Percentiles rank a stretch among this genome's conserved stretches.
Evolutionary conservation across 1,284 basidiomycete species (phyloP).

Genomic region (Leccinum ponderosum): DNA sequence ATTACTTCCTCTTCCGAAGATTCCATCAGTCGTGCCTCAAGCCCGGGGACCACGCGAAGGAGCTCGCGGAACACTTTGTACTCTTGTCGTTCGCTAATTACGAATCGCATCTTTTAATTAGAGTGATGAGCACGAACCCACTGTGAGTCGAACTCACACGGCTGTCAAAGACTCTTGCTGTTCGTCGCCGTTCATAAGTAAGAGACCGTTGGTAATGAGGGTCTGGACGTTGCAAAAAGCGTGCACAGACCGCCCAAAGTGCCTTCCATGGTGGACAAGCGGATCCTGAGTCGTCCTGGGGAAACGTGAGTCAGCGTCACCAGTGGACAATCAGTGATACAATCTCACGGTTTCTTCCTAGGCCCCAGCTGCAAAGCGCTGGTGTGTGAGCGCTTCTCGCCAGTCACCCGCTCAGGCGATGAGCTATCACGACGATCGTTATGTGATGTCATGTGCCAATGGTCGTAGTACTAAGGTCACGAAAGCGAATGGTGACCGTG

Average conservation of each 20-base stretch:
- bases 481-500: background rate
- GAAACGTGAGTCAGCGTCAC: background rate
- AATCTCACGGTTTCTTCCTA: background rate
- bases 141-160: background rate
- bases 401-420: background rate
- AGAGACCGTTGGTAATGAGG: background rate
- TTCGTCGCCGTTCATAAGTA: background rate
- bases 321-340: background rate
- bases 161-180: background rate
- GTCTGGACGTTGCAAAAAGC: background rate
- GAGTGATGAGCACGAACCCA: background rate
- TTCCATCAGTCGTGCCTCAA: background rate
- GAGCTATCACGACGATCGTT: background rate
- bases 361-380: background rate
- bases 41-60: background rate
- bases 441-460: background rate
- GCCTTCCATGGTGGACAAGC: background rate
- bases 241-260: background rate
- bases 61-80: background rate
- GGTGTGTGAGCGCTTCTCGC: background rate
- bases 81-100: background rate
- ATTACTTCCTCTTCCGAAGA: background rate
- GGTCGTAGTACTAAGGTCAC: background rate
- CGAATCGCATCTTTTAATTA: background rate
- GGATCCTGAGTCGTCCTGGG: background rate